Base-by-base conservation (phyloP, 805 yeast genomes). In the Debaryomyces hansenii region DNA sequence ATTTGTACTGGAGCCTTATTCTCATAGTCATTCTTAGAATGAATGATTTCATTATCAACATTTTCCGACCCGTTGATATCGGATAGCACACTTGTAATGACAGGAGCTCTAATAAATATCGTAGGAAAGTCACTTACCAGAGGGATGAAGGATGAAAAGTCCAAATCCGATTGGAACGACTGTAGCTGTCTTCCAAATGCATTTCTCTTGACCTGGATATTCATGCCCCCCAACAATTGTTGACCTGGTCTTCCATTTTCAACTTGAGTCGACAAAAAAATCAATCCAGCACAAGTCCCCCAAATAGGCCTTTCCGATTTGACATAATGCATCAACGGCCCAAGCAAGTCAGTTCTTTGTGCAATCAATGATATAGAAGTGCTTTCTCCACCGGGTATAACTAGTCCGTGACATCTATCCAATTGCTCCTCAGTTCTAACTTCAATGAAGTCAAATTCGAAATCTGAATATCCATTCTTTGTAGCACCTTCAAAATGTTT, bases 281-380 rank as follows among this genome's bases (percentile, higher is more conserved):
- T 87, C 54, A 87, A 67, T 2, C 95, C 95, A 2, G 95, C 95
- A 64, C 95, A 87, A 0, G 95, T 87, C 0, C 95, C 95, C 95
- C 95, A 87, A 10, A 82, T 77, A 1, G 87, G 83, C 49, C 77
- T 78, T 16, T 67, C 66, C 6, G 75, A 66, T 40, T 75, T 70
- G 20, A 83, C 79, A 60, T 78, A 81, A 10, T 68, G 59, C 35
- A 72, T 63, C 45, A 87, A 66, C 2, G 86, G 85, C 20, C 74
- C 72, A 15, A 83, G 65, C 55, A 87, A 58, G 1, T 79, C 78
- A 0, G 83, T 77, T 45, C 90, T 67, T 59, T 85, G 85, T 0
- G 92, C 85, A 31, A 87, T 79, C 24, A 84, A 67, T 0, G 91
- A 83, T 52, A 87, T 86, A 2, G 88, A 60, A 0, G 88, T 83